Base-by-base conservation (phyloP, 768 basidiomycete genomes). In the Cyathus striatus region DNA sequence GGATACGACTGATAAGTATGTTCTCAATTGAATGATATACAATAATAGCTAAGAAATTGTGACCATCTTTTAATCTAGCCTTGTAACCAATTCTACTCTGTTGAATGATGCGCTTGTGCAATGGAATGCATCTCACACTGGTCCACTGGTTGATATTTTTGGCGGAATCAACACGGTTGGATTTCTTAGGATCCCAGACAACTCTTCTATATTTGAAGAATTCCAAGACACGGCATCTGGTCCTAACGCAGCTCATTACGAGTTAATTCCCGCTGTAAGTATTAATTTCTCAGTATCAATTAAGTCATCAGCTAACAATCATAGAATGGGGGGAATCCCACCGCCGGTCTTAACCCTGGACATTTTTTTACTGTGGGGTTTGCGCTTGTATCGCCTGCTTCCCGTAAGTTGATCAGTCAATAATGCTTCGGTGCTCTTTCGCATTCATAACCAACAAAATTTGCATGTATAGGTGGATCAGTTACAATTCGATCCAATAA, bases 151-250 rank as follows among this genome's bases (percentile, higher is more conserved):
- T 1, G 41, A 45, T 16, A 30, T 16, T 16, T 30, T 30, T 30
- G 41, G 42, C 3, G 40, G 39, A 1, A 25, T 40, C 2, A 55
- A 47, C 6, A 51, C 57, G 9, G n/a, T 57, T 17, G 53, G 42
- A 10, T 62, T 44, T 42, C 35, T 55, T 7, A 42, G 63, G 16
- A 34, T 64, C 7, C 49, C 51, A 10, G 23, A 46, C 3, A 41
- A 55, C 27, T 44, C 47, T 9, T 20, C 44, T 5, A 47, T 57
- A 9, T 53, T 60, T 20, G 27, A 48, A 7, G 27, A 39, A 4
- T 45, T 45, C 27, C 36, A 40, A 14, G 62, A 64, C 41, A 55
- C 62, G 9, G 48, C 64, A 6, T 49, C 59, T 4, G 64, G 64
- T 0, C 54, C 51, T 7, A 42, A 51, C 9, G 49, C 57, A 2